phyloP scores from a whole-genome alignment of 306 rosid genomes.

The Begonia fuchsioides region DNA sequence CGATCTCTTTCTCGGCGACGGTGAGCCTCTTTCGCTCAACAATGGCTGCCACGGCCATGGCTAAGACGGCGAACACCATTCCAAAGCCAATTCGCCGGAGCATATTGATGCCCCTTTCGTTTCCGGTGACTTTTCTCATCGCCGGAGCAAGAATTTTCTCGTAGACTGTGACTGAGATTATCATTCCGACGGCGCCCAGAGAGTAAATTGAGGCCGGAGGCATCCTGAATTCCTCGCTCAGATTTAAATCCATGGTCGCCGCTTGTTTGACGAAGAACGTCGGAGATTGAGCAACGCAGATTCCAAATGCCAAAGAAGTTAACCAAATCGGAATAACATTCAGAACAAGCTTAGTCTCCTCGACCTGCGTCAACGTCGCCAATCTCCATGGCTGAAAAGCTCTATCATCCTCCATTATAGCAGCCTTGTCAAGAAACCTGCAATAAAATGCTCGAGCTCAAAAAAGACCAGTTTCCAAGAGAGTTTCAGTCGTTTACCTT shows the following conservation, averaged over 20 bases:
- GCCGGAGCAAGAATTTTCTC: conserved; percentile 39
- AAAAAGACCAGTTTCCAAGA: neutral
- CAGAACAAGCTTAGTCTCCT: neutral
- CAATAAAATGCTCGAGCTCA: neutral
- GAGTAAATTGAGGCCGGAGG: conserved; percentile 82
- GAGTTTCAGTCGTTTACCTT: neutral
- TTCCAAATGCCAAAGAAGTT: neutral
- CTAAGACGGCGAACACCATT: conserved; percentile 37
- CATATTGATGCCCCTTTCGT: conserved; percentile 57
- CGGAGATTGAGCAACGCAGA: conserved; percentile 65
- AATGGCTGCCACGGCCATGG: conserved; percentile 78
- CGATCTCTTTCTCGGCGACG: conserved; percentile 17
- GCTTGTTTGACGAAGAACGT: conserved; percentile 30
- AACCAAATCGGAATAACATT: conserved; percentile 1
- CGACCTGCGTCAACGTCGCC: neutral
- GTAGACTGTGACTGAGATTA: conserved; percentile 54
- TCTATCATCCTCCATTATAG: neutral
- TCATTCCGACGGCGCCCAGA: conserved; percentile 60
- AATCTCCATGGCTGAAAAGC: conserved; percentile 1
- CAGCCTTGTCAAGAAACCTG: conserved; percentile 1
- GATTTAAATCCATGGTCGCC: conserved; percentile 54
- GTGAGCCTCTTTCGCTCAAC: conserved; percentile 58
- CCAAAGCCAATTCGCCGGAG: conserved; percentile 61
- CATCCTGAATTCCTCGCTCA: conserved; percentile 39
- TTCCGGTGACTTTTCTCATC: conserved; percentile 33